Evolutionary conservation across 2,329 filamentous ascomycete genomes (phyloP).

Genomic region (Chrysoporthe deuterocubensis): DNA sequence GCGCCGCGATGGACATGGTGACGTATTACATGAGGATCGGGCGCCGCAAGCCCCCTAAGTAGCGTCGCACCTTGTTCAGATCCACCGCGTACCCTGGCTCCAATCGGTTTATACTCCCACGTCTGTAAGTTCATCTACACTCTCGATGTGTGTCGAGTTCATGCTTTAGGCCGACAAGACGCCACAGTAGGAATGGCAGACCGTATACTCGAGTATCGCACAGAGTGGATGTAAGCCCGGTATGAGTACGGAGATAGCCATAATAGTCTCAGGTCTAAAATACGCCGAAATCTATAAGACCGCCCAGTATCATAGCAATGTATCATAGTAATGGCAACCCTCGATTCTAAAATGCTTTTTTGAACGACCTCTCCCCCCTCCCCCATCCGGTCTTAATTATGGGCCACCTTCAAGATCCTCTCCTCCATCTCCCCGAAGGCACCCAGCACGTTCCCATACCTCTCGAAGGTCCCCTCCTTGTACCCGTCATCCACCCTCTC

Average conservation of each 20-base stretch:
- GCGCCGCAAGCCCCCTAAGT: neutral
- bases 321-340: neutral
- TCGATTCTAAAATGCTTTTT: neutral
- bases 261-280: too few species aligned
- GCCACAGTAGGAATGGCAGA: too few species aligned
- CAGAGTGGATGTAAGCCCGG: too few species aligned
- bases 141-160: too few species aligned
- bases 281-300: neutral
- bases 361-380: neutral
- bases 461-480: conserved; percentile 71
- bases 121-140: too few species aligned
- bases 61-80: neutral
- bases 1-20: conserved; percentile 7
- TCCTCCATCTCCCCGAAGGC: conserved; percentile 80
- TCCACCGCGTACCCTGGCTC: neutral
- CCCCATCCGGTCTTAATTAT: conserved; percentile 31
- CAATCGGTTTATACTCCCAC: too few species aligned
- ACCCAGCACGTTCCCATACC: conserved; percentile 75
- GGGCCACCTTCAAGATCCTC: conserved; percentile 57
- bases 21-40: conserved; percentile 15
- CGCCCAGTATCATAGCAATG: neutral
- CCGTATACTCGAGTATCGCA: too few species aligned
- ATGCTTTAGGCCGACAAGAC: too few species aligned
- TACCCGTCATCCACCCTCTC: conserved; percentile 85
- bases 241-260: too few species aligned